Evolutionary conservation across 768 basidiomycete genomes (phyloP).

Genomic region (Tremella mesenterica): DNA sequence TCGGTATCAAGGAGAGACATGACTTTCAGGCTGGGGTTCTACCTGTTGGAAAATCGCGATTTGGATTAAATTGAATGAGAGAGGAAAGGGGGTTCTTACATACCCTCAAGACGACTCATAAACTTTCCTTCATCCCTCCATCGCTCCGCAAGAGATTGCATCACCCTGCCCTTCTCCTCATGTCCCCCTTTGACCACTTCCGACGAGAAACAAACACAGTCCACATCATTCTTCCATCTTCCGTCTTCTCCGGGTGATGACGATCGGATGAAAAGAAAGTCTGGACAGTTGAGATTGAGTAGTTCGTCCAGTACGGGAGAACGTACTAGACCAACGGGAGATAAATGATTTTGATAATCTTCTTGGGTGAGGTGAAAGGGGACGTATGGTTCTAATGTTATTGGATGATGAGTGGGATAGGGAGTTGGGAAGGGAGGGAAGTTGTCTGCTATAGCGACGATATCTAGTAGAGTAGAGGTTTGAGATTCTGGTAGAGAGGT

Average conservation of each 20-base stretch:
- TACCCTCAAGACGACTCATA: constrained; percentile 41
- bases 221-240: constrained; percentile 49
- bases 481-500: too few relatives aligned
- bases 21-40: not conserved
- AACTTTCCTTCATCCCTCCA: constrained; percentile 44
- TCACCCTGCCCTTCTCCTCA: constrained; percentile 22
- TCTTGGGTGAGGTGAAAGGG: constrained; percentile 35
- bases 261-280: constrained; percentile 51
- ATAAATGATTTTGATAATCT: constrained; percentile 18
- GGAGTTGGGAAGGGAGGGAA: constrained; percentile 17
- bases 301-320: constrained; percentile 34
- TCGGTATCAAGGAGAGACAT: too few relatives aligned
- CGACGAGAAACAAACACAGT: constrained; percentile 36
- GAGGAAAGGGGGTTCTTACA: not conserved
- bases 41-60: not conserved
- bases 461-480: too few relatives aligned
- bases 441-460: constrained; percentile 32
- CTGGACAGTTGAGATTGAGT: constrained; percentile 37
- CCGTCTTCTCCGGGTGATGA: constrained; percentile 46
- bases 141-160: constrained; percentile 21
- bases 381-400: constrained; percentile 15
- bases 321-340: constrained; percentile 48
- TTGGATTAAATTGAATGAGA: constrained; percentile 13
- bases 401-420: constrained; percentile 18
- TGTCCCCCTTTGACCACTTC: constrained; percentile 18